These are phyloP conservation scores for Penicillium freii DNA, from an alignment of 2,329 filamentous ascomycete genomes.

Conservation along the genomic window DNA sequence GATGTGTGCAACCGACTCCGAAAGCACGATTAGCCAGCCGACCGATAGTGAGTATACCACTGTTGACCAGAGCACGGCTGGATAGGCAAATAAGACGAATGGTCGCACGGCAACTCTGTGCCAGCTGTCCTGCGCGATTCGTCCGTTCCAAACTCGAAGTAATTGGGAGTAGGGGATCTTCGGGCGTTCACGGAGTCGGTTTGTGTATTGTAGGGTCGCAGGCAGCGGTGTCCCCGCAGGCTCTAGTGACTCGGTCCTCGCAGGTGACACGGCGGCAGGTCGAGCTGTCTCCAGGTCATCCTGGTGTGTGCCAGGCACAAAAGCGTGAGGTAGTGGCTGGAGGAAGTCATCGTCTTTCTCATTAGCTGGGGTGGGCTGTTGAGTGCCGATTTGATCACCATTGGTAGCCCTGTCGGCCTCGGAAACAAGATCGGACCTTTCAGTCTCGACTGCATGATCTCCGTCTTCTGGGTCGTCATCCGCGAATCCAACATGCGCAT, in stretches of 20 bases:
- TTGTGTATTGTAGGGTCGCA: conserved; percentile 60
- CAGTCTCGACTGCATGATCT: conserved; percentile 13
- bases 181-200: conserved; percentile 64
- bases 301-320: conserved; percentile 2
- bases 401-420: not conserved
- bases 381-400: conserved; percentile 1
- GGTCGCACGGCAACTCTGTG: conserved; percentile 72
- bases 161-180: conserved; percentile 70
- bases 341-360: conserved; percentile 19
- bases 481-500: conserved; percentile 59
- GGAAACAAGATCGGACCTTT: conserved; percentile 4
- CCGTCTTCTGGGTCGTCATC: conserved; percentile 29
- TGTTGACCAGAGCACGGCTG: conserved; percentile 83
- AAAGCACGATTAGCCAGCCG: conserved; percentile 93
- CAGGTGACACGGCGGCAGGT: conserved; percentile 22
- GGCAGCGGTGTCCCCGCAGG: conserved; percentile 24
- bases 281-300: conserved; percentile 34
- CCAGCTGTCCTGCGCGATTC: conserved; percentile 77
- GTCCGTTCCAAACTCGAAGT: conserved; percentile 73
- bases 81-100: conserved; percentile 83
- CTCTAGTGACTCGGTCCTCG: conserved; percentile 35
- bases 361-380: not conserved
- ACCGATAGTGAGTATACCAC: conserved; percentile 83
- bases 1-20: conserved; percentile 78
- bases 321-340: conserved; percentile 10